Evolutionary conservation across 176 grass and related monocot genomes (phyloP).

Genomic region (Triticum turgidum): DNA sequence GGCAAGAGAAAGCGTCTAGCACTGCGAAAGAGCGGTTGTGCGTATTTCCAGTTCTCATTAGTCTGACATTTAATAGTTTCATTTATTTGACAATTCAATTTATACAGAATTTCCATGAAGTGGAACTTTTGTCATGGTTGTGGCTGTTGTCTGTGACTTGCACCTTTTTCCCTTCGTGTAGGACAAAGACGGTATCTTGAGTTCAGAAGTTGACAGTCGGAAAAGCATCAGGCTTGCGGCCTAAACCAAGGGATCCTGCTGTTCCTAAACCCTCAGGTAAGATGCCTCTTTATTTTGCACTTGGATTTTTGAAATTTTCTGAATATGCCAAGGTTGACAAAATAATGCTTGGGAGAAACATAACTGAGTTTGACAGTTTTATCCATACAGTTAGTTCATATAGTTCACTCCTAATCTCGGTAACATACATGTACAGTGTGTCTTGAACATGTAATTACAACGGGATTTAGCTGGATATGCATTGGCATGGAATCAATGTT

Average conservation of each 20-base stretch:
- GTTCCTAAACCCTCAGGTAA: constrained; percentile 71
- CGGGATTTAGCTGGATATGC: constrained; percentile 8
- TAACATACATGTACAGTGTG: not conserved
- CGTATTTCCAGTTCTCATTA: constrained; percentile 29
- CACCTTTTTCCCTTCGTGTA: constrained; percentile 30
- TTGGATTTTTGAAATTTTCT: not conserved
- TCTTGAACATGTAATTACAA: not conserved
- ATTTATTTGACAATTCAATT: not conserved
- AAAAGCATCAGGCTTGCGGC: constrained; percentile 52
- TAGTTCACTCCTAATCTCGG: not conserved
- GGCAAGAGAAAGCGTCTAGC: constrained; percentile 50
- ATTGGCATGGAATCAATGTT: not conserved
- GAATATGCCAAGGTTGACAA: not conserved
- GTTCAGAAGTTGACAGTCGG: constrained; percentile 61
- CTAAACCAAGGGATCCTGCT: constrained; percentile 63
- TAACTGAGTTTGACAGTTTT: not conserved
- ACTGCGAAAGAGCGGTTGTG: constrained; percentile 63
- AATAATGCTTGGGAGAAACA: not conserved
- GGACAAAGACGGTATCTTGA: constrained; percentile 50
- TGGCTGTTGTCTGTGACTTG: not conserved
- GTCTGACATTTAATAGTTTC: constrained; percentile 18
- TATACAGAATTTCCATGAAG: not conserved
- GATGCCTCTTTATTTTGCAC: constrained; percentile 12
- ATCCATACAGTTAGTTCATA: not conserved
- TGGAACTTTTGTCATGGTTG: not conserved